Conservation (phyloP, 2,329 filamentous ascomycete species). For the Colletotrichum cordylinicola region DNA sequence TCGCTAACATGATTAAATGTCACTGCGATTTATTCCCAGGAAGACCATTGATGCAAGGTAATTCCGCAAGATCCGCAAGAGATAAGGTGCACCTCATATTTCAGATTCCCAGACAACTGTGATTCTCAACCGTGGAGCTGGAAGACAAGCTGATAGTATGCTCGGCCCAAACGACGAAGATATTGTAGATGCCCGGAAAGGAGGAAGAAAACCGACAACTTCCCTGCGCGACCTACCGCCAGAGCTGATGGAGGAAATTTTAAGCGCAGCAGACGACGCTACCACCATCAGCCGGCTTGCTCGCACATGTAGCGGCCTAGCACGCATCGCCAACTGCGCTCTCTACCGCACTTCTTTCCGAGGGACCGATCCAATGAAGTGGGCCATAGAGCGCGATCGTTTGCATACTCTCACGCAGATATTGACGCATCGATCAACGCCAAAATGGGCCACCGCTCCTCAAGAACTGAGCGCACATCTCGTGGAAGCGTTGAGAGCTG, state of each 20-base stretch:
- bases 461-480: not conserved
- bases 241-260: not conserved
- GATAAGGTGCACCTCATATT: no score
- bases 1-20: rapidly evolving
- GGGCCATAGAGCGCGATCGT: not conserved
- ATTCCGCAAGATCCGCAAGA: not conserved
- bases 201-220: rapidly evolving
- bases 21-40: rapidly evolving
- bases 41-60: rapidly evolving
- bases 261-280: not conserved
- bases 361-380: not conserved
- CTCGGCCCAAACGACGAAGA: rapidly evolving
- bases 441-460: not conserved
- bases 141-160: not conserved
- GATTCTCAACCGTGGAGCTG: not conserved
- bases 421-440: not conserved
- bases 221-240: not conserved
- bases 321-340: not conserved
- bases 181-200: not conserved
- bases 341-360: not conserved
- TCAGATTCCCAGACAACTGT: no score
- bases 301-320: not conserved
- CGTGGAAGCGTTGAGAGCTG: not conserved
- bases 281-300: not conserved
- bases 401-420: not conserved